Percentiles rank a stretch among this genome's conserved stretches.
These are phyloP conservation scores for Scheffersomyces insectosa DNA, from an alignment of 1,139 yeast species.

Conservation along the genomic window DNA sequence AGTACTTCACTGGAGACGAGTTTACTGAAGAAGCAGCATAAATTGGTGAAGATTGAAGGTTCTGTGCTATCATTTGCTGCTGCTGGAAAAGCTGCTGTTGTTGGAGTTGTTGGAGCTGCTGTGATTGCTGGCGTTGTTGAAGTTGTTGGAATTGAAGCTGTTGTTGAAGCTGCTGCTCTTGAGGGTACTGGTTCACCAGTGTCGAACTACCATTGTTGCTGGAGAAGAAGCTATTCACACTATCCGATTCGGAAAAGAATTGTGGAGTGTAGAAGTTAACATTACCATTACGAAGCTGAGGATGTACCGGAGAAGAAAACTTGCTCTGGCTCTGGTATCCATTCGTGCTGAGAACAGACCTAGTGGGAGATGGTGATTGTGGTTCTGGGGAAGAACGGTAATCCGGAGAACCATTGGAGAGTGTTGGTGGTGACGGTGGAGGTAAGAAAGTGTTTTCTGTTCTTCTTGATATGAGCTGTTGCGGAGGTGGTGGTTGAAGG, in stretches of 20 bases:
- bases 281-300: constrained; percentile 17
- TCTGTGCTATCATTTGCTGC: constrained; percentile 1
- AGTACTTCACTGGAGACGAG: constrained; percentile 37
- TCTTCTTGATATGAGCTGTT: constrained; percentile 9
- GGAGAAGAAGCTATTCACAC: constrained; percentile 7
- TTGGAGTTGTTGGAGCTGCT: constrained; percentile 8
- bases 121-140: constrained; percentile 6
- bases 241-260: constrained; percentile 34
- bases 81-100: constrained; percentile 8
- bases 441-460: constrained; percentile 33
- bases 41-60: constrained; percentile 31
- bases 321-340: constrained; percentile 7
- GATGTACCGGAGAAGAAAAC: constrained; percentile 31
- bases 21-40: constrained; percentile 21
- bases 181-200: constrained; percentile 2
- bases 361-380: constrained; percentile 31
- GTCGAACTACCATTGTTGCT: constrained; percentile 4
- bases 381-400: constrained; percentile 47
- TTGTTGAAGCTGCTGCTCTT: constrained; percentile 11
- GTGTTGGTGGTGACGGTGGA: constrained; percentile 46
- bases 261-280: constrained; percentile 40
- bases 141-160: constrained; percentile 8
- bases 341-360: constrained; percentile 3
- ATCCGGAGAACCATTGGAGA: constrained; percentile 38
- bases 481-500: constrained; percentile 1